Evolutionary conservation across 106 monocot species (phyloP).

Genomic region (Posidonia australis): DNA sequence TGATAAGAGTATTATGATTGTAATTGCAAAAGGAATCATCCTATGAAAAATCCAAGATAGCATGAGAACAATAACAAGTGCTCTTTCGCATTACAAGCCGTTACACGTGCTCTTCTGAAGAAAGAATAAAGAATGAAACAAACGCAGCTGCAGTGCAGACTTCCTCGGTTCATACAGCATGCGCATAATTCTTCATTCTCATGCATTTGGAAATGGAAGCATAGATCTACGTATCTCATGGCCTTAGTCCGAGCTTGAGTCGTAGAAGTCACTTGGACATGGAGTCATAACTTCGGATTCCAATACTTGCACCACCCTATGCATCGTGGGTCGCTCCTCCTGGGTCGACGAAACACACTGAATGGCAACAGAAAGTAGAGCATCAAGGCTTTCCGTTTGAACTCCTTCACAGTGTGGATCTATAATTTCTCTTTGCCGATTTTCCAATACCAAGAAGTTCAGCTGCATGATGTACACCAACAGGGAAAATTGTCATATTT

Average conservation of each 20-base stretch:
- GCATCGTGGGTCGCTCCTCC: conserved; percentile 93
- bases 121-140: too few relatives aligned
- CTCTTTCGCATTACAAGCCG: too few relatives aligned
- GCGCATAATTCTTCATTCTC: neutral
- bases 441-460: conserved; percentile 73
- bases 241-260: conserved; percentile 55
- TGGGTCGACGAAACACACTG: conserved; percentile 65
- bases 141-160: too few relatives aligned
- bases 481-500: neutral
- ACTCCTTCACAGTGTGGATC: conserved; percentile 75
- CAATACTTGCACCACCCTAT: conserved; percentile 73
- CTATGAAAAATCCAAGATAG: too few relatives aligned
- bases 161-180: too few relatives aligned
- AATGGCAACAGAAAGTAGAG: conserved; percentile 55
- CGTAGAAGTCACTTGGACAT: conserved; percentile 90
- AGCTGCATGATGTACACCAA: conserved; percentile 34
- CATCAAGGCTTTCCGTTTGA: conserved; percentile 66
- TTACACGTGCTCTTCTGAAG: too few relatives aligned
- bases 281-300: conserved; percentile 94
- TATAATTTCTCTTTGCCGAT: conserved; percentile 65
- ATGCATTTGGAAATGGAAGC: neutral
- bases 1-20: too few relatives aligned
- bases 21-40: too few relatives aligned
- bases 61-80: too few relatives aligned
- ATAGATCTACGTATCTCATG: neutral